Evolutionary conservation across 495 filamentous ascomycete species (phyloP).

Genomic region (Neurospora tetrasperma): DNA sequence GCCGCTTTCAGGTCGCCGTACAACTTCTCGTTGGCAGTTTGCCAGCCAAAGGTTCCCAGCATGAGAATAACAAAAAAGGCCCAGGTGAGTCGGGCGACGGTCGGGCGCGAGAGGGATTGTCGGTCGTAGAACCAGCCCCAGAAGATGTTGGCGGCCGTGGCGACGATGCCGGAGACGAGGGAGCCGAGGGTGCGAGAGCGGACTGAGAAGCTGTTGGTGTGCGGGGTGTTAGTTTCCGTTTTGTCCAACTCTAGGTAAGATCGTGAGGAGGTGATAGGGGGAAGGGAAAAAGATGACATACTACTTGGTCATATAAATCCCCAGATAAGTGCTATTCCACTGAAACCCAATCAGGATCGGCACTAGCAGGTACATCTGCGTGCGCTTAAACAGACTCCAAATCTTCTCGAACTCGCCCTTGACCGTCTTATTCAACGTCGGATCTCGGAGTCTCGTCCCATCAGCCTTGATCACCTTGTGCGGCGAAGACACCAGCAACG

Average conservation of each 20-base stretch:
- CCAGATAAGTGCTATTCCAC: conserved; percentile 45
- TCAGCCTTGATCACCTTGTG: conserved; percentile 44
- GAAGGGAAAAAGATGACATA: neutral
- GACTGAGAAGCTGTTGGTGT: conserved; percentile 38
- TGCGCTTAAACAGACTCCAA: conserved; percentile 35
- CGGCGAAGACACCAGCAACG: conserved; percentile 41
- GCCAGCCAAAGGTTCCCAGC: conserved; percentile 29
- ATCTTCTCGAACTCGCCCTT: conserved; percentile 36
- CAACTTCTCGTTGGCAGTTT: conserved; percentile 29
- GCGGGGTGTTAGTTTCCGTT: neutral
- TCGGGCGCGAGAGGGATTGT: conserved; percentile 23
- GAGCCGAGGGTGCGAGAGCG: conserved; percentile 41
- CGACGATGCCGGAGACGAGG: conserved; percentile 37
- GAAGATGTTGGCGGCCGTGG: conserved; percentile 37
- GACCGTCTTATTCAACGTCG: conserved; percentile 32
- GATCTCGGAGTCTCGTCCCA: conserved; percentile 32
- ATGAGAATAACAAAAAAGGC: conserved; percentile 23
- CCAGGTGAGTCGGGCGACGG: conserved; percentile 27
- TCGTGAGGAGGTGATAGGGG: neutral
- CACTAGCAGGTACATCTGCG: conserved; percentile 42
- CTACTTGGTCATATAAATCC: conserved; percentile 51
- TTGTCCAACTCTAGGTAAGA: neutral
- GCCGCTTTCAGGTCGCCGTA: conserved; percentile 13
- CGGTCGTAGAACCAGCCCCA: conserved; percentile 40
- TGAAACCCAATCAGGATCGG: conserved; percentile 45